phyloP scores from a whole-genome alignment of 2,329 filamentous ascomycete species.

The Fusarium buxicola region DNA sequence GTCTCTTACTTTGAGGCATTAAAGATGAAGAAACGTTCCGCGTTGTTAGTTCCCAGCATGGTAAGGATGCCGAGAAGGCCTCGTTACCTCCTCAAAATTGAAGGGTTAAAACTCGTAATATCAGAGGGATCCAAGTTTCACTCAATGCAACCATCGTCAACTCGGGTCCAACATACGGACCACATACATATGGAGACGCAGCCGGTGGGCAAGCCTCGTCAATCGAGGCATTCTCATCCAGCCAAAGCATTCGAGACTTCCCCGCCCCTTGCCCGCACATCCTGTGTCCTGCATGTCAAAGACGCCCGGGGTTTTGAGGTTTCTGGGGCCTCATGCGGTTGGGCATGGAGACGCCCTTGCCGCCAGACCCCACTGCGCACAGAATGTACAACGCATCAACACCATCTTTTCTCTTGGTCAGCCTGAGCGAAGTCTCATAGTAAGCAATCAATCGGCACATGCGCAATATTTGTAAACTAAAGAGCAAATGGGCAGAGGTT shows the following conservation, averaged over 20 bases:
- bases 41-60: background rate
- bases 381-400: constrained; percentile 62
- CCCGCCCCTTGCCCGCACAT: constrained; percentile 29
- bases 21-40: background rate
- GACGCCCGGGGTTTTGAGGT: constrained; percentile 22
- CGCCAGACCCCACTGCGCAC: constrained; percentile 53
- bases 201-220: constrained; percentile 37
- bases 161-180: constrained; percentile 2
- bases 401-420: constrained; percentile 40
- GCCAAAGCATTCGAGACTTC: constrained; percentile 22
- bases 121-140: constrained; percentile 10
- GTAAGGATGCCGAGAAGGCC: background rate
- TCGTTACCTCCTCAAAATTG: constrained; percentile 27
- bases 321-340: constrained; percentile 54
- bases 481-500: background rate
- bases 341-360: constrained; percentile 61
- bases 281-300: constrained; percentile 40
- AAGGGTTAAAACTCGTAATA: background rate
- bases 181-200: constrained; percentile 28
- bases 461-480: constrained; percentile 4
- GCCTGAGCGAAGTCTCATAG: constrained; percentile 21
- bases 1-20: constrained; percentile 33
- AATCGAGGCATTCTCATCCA: constrained; percentile 33
- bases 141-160: constrained; percentile 23
- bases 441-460: constrained; percentile 5